phyloP scores from a whole-genome alignment of 2,329 filamentous ascomycete species.

The Xylaria arbuscula region DNA sequence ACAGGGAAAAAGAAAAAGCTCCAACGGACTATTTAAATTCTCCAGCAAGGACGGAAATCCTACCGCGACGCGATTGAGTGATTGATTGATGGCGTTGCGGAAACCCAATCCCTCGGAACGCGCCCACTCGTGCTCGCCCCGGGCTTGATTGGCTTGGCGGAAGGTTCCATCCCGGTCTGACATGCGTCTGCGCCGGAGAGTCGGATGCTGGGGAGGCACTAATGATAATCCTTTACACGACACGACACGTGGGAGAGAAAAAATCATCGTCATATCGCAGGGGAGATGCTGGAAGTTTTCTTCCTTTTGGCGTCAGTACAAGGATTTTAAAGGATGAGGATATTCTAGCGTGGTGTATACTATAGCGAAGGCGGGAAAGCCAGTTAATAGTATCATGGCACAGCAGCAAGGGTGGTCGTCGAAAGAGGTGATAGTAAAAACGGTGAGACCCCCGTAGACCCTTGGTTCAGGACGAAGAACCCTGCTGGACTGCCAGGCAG shows the following conservation, averaged over 20 bases:
- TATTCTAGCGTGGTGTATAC: not conserved
- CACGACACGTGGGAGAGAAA: constrained; percentile 21
- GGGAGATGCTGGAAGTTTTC: not conserved
- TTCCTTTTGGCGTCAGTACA: not conserved
- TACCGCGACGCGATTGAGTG: not conserved
- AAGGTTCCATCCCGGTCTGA: constrained; percentile 30
- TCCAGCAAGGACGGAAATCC: not conserved
- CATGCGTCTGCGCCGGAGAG: constrained; percentile 25
- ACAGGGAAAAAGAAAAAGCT: not conserved
- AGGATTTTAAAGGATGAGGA: not conserved
- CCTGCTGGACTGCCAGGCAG: not conserved
- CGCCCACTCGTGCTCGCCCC: not conserved
- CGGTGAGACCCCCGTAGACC: constrained; percentile 2
- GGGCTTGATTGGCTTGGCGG: constrained; percentile 19
- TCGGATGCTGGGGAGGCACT: constrained; percentile 15
- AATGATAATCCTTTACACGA: not conserved
- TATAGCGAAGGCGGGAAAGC: constrained; percentile 3
- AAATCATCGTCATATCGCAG: constrained; percentile 9
- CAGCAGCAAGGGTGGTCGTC: not conserved
- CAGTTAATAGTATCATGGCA: not conserved
- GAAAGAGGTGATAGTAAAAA: not conserved
- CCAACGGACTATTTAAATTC: not conserved
- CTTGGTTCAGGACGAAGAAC: constrained; percentile 1
- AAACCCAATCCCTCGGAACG: constrained; percentile 31
- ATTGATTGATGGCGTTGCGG: not conserved